Conservation (phyloP, 495 filamentous ascomycete genomes). For the Tuber indicum region DNA sequence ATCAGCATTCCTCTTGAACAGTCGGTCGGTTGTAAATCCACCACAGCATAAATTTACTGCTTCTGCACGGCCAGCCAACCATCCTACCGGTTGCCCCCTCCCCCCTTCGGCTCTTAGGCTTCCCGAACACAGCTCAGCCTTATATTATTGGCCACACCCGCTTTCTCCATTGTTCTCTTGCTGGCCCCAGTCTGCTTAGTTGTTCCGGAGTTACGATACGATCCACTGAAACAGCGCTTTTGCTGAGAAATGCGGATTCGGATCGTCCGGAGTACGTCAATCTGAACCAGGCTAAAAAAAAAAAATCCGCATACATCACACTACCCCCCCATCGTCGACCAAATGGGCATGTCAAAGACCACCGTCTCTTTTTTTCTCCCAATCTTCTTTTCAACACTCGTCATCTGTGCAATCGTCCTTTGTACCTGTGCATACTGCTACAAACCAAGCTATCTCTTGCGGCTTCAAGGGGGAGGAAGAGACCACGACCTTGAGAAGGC, state of each 20-base stretch:
- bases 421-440: slow-evolving; percentile 41
- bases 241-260: slow-evolving; percentile 32
- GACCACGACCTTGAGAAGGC: slow-evolving; percentile 31
- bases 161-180: slow-evolving; percentile 5
- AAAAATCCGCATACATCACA: slow-evolving; percentile 16
- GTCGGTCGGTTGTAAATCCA: slow-evolving; percentile 1
- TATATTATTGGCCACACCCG: slow-evolving; percentile 2
- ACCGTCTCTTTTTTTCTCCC: slow-evolving; percentile 40
- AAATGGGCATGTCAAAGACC: slow-evolving; percentile 39
- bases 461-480: slow-evolving; percentile 10
- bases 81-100: neutral
- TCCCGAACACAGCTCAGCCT: neutral
- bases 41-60: neutral
- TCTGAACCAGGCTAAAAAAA: slow-evolving; percentile 25
- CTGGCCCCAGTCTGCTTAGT: slow-evolving; percentile 1
- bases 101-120: neutral
- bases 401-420: slow-evolving; percentile 39
- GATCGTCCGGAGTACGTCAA: slow-evolving; percentile 34
- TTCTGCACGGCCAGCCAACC: neutral
- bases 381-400: slow-evolving; percentile 39
- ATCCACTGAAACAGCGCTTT: slow-evolving; percentile 2
- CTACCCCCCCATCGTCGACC: slow-evolving; percentile 3
- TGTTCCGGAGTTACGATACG: slow-evolving; percentile 4
- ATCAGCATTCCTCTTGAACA: neutral
- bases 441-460: slow-evolving; percentile 33